Evolutionary conservation across 1,139 yeast genomes (phyloP).

Genomic region (Kodamaea plutei): DNA sequence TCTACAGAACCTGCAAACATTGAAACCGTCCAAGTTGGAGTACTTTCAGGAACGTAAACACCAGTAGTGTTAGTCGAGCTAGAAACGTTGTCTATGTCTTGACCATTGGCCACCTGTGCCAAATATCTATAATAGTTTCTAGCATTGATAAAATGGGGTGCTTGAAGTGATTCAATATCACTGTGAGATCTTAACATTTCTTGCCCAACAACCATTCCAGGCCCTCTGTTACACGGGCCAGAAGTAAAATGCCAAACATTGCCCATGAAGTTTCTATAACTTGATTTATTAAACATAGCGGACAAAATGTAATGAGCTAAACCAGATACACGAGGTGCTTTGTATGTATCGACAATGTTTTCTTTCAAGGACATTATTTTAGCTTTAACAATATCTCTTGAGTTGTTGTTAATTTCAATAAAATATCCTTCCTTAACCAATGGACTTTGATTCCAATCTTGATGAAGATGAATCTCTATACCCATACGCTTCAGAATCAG

Average conservation of each 20-base stretch:
- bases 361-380: slow-evolving; percentile 20
- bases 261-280: slow-evolving; percentile 22
- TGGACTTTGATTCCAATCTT: slow-evolving; percentile 12
- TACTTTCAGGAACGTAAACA: slow-evolving; percentile 14
- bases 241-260: slow-evolving; percentile 26
- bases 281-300: slow-evolving; percentile 16
- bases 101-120: slow-evolving; percentile 31
- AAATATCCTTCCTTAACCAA: slow-evolving; percentile 8
- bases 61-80: slow-evolving; percentile 24
- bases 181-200: slow-evolving; percentile 29
- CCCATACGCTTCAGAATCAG: too few relatives aligned
- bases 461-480: too few relatives aligned
- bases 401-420: slow-evolving; percentile 5
- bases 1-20: slow-evolving; percentile 36
- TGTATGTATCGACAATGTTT: slow-evolving; percentile 22
- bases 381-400: slow-evolving; percentile 7
- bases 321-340: slow-evolving; percentile 33
- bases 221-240: slow-evolving; percentile 35
- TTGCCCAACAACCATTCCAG: slow-evolving; percentile 27
- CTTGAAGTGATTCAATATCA: slow-evolving; percentile 29
- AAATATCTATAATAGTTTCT: slow-evolving; percentile 27
- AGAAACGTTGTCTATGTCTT: slow-evolving; percentile 19
- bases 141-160: slow-evolving; percentile 23
- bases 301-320: slow-evolving; percentile 26
- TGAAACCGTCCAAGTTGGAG: slow-evolving; percentile 30